Evolutionary conservation across 441 rosid species (phyloP).

Genomic region (Mallotus japonicus): DNA sequence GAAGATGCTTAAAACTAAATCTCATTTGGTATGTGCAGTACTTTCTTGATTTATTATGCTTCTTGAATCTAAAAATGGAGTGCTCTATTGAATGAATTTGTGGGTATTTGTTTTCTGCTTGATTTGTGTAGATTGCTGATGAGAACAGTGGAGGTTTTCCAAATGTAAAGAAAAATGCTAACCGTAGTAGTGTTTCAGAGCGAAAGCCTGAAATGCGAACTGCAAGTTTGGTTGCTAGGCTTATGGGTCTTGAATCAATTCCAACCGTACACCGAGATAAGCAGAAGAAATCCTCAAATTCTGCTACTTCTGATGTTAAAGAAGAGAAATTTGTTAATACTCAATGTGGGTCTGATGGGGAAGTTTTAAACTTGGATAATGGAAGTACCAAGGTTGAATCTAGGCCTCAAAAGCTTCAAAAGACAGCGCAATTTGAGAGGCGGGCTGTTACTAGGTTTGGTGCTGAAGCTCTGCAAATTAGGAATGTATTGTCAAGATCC

Average conservation of each 20-base stretch:
- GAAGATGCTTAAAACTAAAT: constrained; percentile 74
- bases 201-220: constrained; percentile 60
- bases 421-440: constrained; percentile 52
- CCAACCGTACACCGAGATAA: constrained; percentile 60
- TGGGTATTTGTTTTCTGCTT: background rate
- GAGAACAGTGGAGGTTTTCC: constrained; percentile 73
- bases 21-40: constrained; percentile 46
- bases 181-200: constrained; percentile 24
- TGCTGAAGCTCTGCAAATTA: constrained; percentile 81
- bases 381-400: constrained; percentile 39
- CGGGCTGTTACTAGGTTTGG: constrained; percentile 60
- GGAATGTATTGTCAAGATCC: constrained; percentile 60
- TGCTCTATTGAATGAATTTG: background rate
- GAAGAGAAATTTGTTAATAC: constrained; percentile 23
- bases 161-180: constrained; percentile 40
- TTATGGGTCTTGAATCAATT: constrained; percentile 96
- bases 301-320: constrained; percentile 31
- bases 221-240: constrained; percentile 81
- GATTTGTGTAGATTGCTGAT: constrained; percentile 61
- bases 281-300: constrained; percentile 38
- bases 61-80: background rate
- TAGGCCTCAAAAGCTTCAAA: constrained; percentile 88
- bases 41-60: constrained; percentile 6
- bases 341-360: constrained; percentile 21
- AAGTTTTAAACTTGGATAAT: constrained; percentile 34